Conservation (phyloP, 139 green algal genomes). For the Mesotaenium endlicherianum region DNA sequence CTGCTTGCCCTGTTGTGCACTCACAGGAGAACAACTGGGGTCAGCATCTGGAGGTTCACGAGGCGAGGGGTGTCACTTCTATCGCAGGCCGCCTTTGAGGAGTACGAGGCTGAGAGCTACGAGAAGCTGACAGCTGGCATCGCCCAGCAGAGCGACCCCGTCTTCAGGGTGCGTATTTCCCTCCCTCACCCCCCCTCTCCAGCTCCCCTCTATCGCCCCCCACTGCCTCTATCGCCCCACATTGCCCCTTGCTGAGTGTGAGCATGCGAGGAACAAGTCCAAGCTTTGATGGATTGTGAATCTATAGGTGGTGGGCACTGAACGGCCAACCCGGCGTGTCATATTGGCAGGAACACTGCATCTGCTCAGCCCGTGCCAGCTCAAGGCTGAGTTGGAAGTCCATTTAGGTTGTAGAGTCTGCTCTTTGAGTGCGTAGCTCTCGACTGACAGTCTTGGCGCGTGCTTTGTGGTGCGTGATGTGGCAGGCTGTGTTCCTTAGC, state of each 20-base stretch:
- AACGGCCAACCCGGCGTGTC: not conserved
- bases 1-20: not conserved
- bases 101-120: slow-evolving; percentile 80
- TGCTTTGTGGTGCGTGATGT: too few species aligned
- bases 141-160: slow-evolving; percentile 63
- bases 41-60: not conserved
- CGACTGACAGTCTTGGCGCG: too few species aligned
- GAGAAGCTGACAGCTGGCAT: slow-evolving; percentile 68
- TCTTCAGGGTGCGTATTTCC: not conserved
- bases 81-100: slow-evolving; percentile 65
- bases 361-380: too few species aligned
- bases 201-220: not conserved
- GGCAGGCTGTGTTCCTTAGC: slow-evolving; percentile 74
- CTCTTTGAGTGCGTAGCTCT: too few species aligned
- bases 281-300: too few species aligned
- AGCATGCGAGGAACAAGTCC: not conserved
- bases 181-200: not conserved
- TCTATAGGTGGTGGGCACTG: not conserved
- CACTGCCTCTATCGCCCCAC: not conserved
- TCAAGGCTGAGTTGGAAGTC: too few species aligned
- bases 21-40: not conserved
- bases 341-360: slow-evolving; percentile 51
- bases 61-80: not conserved
- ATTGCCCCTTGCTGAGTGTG: not conserved
- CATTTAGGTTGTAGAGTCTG: too few species aligned